phyloP scores from a whole-genome alignment of 139 green algal species.

The Yamagishiella unicocca region DNA sequence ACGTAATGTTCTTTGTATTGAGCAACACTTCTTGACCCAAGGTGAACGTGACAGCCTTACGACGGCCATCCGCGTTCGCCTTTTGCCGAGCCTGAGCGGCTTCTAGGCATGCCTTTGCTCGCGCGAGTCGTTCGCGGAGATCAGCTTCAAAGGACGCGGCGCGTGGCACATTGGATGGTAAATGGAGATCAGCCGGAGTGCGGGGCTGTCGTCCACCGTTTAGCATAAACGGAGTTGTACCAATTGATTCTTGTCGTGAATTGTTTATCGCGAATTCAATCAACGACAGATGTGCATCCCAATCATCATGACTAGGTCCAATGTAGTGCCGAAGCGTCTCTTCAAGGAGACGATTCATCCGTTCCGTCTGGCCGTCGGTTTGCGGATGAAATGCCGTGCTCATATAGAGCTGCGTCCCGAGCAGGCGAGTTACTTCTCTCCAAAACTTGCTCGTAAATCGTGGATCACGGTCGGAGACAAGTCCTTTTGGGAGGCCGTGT shows the following conservation, averaged over 20 bases:
- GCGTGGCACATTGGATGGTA: too few species aligned
- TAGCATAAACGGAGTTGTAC: conserved; percentile 61
- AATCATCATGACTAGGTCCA: too few species aligned
- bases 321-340: conserved; percentile 68
- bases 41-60: background rate
- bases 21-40: conserved; percentile 48
- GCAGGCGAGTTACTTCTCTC: background rate
- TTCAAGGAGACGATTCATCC: conserved; percentile 67
- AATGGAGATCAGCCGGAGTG: too few species aligned
- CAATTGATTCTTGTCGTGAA: conserved; percentile 30
- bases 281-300: too few species aligned
- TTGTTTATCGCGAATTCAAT: too few species aligned
- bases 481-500: conserved; percentile 44
- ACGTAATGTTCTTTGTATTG: conserved; percentile 50
- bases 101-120: background rate
- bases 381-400: too few species aligned
- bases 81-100: conserved; percentile 43
- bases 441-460: conserved; percentile 57
- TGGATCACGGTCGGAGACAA: conserved; percentile 56
- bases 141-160: conserved; percentile 24
- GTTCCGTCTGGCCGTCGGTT: conserved; percentile 78
- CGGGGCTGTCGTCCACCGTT: too few species aligned
- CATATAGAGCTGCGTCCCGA: background rate
- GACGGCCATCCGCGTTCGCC: background rate
- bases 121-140: background rate